Conservation (phyloP, 2,329 filamentous ascomycete genomes). For the Phaeosphaeria sp. region DNA sequence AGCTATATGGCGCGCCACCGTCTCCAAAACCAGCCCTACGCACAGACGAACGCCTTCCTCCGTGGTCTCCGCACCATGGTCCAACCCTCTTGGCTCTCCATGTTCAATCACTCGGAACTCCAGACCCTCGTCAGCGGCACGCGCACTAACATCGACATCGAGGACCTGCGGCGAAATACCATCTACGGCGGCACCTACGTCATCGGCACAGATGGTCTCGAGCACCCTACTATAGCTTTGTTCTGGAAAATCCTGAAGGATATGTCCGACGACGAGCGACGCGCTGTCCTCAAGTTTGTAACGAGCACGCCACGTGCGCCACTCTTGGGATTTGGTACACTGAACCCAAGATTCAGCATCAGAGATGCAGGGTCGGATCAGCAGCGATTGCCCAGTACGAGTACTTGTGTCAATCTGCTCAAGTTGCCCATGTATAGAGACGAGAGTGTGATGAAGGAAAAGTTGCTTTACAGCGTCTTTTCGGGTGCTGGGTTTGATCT, state of each 20-base stretch:
- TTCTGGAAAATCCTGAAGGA: constrained; percentile 91
- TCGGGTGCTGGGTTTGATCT: constrained; percentile 90
- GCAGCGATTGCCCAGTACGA: constrained; percentile 84
- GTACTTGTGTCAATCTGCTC: constrained; percentile 92
- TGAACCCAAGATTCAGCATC: constrained; percentile 88
- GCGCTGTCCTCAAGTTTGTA: constrained; percentile 93
- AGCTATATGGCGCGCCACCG: constrained; percentile 89
- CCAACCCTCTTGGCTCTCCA: constrained; percentile 89
- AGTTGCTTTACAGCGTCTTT: constrained; percentile 87
- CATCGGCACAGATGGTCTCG: constrained; percentile 84
- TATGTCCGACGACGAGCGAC: constrained; percentile 76
- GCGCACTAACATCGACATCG: constrained; percentile 81
- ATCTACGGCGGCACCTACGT: constrained; percentile 86
- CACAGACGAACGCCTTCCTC: constrained; percentile 88
- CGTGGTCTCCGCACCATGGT: constrained; percentile 87
- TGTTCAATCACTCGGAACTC: constrained; percentile 97
- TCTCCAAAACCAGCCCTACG: constrained; percentile 76
- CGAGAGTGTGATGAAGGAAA: constrained; percentile 71
- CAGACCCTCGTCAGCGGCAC: constrained; percentile 93
- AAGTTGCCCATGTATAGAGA: constrained; percentile 85
- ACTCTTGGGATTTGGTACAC: constrained; percentile 82
- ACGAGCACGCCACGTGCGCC: constrained; percentile 92
- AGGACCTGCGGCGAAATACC: constrained; percentile 84
- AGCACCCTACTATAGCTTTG: constrained; percentile 83
- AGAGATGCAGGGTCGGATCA: constrained; percentile 81